Percentiles rank a stretch among this genome's conserved stretches.
These are phyloP conservation scores for Arctium lappa DNA, from an alignment of 129 eudicot species.

Conservation along the genomic window DNA sequence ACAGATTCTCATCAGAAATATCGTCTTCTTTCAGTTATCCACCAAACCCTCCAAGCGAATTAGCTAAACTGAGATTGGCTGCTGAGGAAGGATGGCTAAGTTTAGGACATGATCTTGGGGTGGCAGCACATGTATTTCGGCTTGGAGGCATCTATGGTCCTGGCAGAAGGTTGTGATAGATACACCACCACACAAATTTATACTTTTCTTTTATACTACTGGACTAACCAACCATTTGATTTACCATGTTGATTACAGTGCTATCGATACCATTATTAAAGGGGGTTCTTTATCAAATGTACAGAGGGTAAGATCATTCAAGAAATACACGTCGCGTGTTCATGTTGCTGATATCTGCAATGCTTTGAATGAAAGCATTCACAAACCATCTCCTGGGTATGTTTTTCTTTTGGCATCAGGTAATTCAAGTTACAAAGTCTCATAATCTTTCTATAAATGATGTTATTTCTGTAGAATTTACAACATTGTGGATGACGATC, in stretches of 20 bases:
- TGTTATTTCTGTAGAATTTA: slow-evolving; percentile 46
- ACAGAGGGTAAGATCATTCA: slow-evolving; percentile 63
- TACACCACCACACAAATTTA: background rate
- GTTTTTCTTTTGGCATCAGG: background rate
- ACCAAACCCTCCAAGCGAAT: slow-evolving; percentile 37
- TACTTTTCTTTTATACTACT: background rate
- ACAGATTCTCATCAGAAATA: background rate
- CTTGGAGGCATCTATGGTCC: slow-evolving; percentile 98
- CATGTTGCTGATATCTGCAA: slow-evolving; percentile 90
- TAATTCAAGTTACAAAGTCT: background rate
- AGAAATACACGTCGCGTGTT: slow-evolving; percentile 66
- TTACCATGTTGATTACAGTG: slow-evolving; percentile 44
- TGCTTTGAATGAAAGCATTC: slow-evolving; percentile 57
- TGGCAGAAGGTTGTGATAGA: slow-evolving; percentile 79
- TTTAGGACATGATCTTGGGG: slow-evolving; percentile 57
- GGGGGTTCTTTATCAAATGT: slow-evolving; percentile 45
- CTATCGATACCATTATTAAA: slow-evolving; percentile 71
- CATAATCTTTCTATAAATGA: background rate
- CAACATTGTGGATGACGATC: slow-evolving; percentile 91
- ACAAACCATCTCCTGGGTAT: slow-evolving; percentile 56
- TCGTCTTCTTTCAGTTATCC: slow-evolving; percentile 44
- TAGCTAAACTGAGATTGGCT: slow-evolving; percentile 59
- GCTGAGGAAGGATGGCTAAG: slow-evolving; percentile 83
- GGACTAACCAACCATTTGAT: background rate
- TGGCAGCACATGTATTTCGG: slow-evolving; percentile 65